Evolutionary conservation across 257 asterid genomes (phyloP).

Genomic region (Solanum paucissectum): DNA sequence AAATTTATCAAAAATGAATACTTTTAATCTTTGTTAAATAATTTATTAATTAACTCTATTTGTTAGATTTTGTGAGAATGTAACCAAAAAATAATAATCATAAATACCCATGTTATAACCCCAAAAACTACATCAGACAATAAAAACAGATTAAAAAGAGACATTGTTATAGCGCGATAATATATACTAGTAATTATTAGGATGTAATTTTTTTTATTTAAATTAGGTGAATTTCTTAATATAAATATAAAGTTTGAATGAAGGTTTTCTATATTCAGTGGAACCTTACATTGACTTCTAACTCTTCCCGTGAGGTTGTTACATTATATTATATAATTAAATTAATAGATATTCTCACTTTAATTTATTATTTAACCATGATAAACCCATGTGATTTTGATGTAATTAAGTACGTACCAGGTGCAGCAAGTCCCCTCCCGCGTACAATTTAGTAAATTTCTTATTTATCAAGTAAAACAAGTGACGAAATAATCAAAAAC

Average conservation of each 20-base stretch:
- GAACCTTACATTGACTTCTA: background rate
- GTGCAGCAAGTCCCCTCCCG: background rate
- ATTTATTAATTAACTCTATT: too few relatives aligned
- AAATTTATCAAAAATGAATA: too few relatives aligned
- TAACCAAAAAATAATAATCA: accelerated
- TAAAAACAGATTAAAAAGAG: background rate
- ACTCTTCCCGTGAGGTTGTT: background rate
- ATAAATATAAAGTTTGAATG: background rate
- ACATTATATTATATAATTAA: background rate
- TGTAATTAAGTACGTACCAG: background rate
- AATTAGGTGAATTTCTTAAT: too few relatives aligned
- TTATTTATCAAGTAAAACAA: background rate
- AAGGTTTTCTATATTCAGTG: background rate
- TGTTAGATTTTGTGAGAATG: background rate
- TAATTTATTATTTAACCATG: background rate
- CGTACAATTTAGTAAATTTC: background rate
- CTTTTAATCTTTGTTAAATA: background rate
- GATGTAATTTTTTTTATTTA: too few relatives aligned
- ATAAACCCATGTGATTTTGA: background rate
- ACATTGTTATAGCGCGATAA: too few relatives aligned
- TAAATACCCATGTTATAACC: too few relatives aligned
- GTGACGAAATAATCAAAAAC: too few relatives aligned
- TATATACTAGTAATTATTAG: too few relatives aligned
- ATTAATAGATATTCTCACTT: background rate
- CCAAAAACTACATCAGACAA: background rate